Base-by-base conservation (phyloP, 2,329 filamentous ascomycete genomes). In the Trichoderma sp. region DNA sequence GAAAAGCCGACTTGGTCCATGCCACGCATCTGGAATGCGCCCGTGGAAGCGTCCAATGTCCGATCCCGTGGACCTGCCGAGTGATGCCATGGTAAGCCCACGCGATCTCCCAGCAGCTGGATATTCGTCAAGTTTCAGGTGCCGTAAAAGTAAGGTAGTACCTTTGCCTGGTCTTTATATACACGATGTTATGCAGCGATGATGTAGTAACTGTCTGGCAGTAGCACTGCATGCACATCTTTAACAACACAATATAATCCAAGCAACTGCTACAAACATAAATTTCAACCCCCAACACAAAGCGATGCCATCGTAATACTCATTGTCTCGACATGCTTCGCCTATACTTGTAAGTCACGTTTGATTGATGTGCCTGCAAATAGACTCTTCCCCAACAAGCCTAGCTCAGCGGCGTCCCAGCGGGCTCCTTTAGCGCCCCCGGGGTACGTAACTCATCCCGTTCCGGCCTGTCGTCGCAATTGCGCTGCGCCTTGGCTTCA, bases 331-430 rank as follows among this genome's bases (percentile, higher is more conserved):
- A 31, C 29, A 31, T 31, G 31, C 31, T 19, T 43, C 40, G 40
- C n/a, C n/a, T 43, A n/a, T 43, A 49, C 33, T 13, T 35, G 33
- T 13, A 35, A 35, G 13, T 11, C 11, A 13, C 33, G 4, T 27
- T 27, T 27, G 27, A 4, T 27, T 27, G 27, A 35, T 35, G 33
- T n/a, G 31, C 53, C 27, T n/a, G 5, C 5, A 43, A 43, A 35
- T 37, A 16, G 29, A 11, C 35, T 21, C 21, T 66, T 58, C 63
- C 63, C 35, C 24, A 59, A 66, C 11, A 4, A 24, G 55, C 53
- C 63, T 66, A 66, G 53, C 40, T 29, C 53, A 55, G 62, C 62
- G 35, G 63, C 49, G 53, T 55, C 53, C 63, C 62, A 56, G 52
- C 63, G 40, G 63, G 21, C 29, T 47, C 55, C 35, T 10, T 27